Conservation (phyloP, 306 rosid species). For the Glycine latifolia region DNA sequence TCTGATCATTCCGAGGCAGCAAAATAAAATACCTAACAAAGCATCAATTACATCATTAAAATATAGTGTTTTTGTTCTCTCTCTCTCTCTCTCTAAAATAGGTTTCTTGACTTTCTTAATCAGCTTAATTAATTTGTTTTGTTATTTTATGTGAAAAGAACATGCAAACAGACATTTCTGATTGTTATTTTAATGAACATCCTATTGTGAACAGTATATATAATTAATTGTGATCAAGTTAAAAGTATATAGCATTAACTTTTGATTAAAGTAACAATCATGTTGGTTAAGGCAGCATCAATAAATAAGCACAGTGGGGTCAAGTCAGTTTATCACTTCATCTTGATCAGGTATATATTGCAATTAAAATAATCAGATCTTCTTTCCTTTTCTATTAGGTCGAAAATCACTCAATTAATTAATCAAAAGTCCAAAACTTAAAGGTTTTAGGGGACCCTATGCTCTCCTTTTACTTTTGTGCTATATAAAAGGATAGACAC, state of each 20-base stretch:
- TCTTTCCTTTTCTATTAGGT: constrained; percentile 51
- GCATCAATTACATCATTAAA: constrained; percentile 26
- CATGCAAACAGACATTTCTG: neutral
- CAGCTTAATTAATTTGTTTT: constrained; percentile 7
- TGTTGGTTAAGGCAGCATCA: constrained; percentile 51
- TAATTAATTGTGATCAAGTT: constrained; percentile 21
- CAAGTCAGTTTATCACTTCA: constrained; percentile 64
- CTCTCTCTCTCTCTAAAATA: neutral
- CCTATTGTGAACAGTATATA: constrained; percentile 19
- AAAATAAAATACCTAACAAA: constrained; percentile 39
- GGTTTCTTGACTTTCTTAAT: constrained; percentile 39
- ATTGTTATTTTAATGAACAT: constrained; percentile 14
- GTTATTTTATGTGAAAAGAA: constrained; percentile 16
- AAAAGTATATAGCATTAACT: constrained; percentile 41
- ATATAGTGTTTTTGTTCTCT: neutral
- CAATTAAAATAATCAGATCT: constrained; percentile 40
- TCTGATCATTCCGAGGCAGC: constrained; percentile 45
- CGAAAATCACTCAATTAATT: constrained; percentile 48
- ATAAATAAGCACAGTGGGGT: constrained; percentile 62
- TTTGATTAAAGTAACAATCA: constrained; percentile 43
- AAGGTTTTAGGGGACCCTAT: constrained; percentile 56
- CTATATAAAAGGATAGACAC: constrained; percentile 58
- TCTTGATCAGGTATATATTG: constrained; percentile 47
- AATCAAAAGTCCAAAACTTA: constrained; percentile 48
- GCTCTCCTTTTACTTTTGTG: constrained; percentile 47